Evolutionary conservation across 805 yeast species (phyloP).

Genomic region (Cyberlindnera mycetangii): DNA sequence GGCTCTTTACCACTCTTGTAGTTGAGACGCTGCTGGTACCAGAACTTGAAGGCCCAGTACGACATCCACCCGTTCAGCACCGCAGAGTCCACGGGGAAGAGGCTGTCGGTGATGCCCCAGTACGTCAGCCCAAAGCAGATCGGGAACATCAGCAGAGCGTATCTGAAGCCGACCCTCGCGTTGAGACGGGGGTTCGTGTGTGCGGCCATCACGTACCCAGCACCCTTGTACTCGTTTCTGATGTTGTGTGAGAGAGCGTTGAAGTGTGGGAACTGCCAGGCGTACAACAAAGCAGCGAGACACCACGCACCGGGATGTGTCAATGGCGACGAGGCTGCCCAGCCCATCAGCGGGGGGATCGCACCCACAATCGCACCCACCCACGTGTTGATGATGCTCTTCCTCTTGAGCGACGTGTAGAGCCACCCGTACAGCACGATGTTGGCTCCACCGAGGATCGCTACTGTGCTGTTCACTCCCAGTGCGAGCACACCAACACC

Average conservation of each 20-base stretch:
- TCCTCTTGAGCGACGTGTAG: slow-evolving; percentile 87
- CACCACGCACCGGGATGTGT: slow-evolving; percentile 94
- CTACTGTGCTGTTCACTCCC: slow-evolving; percentile 88
- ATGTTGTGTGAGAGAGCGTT: slow-evolving; percentile 87
- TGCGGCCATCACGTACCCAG: slow-evolving; percentile 98
- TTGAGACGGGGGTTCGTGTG: slow-evolving; percentile 88
- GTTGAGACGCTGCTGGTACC: slow-evolving; percentile 75
- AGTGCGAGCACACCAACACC: slow-evolving; percentile 67
- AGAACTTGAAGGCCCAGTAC: slow-evolving; percentile 74
- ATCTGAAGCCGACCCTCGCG: slow-evolving; percentile 89
- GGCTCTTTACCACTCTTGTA: slow-evolving; percentile 41
- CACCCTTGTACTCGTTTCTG: slow-evolving; percentile 81
- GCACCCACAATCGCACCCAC: slow-evolving; percentile 99
- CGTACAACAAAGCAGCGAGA: slow-evolving; percentile 81
- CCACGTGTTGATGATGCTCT: slow-evolving; percentile 90
- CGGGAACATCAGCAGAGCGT: slow-evolving; percentile 92
- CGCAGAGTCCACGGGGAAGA: slow-evolving; percentile 77
- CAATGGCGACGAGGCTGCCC: slow-evolving; percentile 88
- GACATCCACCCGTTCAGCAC: slow-evolving; percentile 84
- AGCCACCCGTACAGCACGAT: slow-evolving; percentile 84
- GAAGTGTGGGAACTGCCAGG: slow-evolving; percentile 99
- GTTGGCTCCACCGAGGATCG: slow-evolving; percentile 74
- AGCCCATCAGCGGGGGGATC: slow-evolving; percentile 97
- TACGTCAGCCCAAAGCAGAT: slow-evolving; percentile 80
- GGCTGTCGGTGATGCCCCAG: slow-evolving; percentile 78